Percentiles rank a stretch among this genome's conserved stretches.
Evolutionary conservation across 2,329 filamentous ascomycete species (phyloP).

Genomic region (Penicillium nordicum): DNA sequence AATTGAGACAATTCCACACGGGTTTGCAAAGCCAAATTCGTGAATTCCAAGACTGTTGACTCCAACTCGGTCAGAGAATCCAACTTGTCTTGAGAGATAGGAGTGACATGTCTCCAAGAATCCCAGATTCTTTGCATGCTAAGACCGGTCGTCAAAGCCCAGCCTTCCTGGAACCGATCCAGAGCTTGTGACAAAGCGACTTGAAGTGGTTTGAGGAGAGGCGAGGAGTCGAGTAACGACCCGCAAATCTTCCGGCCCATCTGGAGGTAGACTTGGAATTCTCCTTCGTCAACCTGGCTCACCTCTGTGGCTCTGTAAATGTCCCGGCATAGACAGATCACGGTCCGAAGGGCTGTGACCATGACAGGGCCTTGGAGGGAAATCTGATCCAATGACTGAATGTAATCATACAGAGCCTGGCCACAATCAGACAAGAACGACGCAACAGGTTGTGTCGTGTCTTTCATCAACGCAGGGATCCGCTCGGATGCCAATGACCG

Average conservation of each 20-base stretch:
- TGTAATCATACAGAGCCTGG: slow-evolving; percentile 35
- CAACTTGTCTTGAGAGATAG: slow-evolving; percentile 37
- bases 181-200: slow-evolving; percentile 33
- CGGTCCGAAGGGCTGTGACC: slow-evolving; percentile 27
- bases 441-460: slow-evolving; percentile 40
- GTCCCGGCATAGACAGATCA: slow-evolving; percentile 49
- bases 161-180: slow-evolving; percentile 63
- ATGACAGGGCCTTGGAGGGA: slow-evolving; percentile 25
- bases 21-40: slow-evolving; percentile 36
- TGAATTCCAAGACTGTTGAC: slow-evolving; percentile 36
- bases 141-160: slow-evolving; percentile 70
- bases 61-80: slow-evolving; percentile 37
- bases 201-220: slow-evolving; percentile 28
- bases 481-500: slow-evolving; percentile 41
- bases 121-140: slow-evolving; percentile 80
- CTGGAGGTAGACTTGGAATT: slow-evolving; percentile 54
- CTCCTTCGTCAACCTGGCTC: slow-evolving; percentile 49
- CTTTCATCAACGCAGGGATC: slow-evolving; percentile 42
- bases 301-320: slow-evolving; percentile 44
- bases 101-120: slow-evolving; percentile 60
- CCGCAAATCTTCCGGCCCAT: slow-evolving; percentile 35
- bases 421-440: slow-evolving; percentile 39
- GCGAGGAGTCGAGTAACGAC: slow-evolving; percentile 31
- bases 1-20: slow-evolving; percentile 36
- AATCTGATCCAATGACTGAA: slow-evolving; percentile 30